Conservation (phyloP, 352 stramenopile genomes). For the Thalassiosira livingstoniorum region DNA sequence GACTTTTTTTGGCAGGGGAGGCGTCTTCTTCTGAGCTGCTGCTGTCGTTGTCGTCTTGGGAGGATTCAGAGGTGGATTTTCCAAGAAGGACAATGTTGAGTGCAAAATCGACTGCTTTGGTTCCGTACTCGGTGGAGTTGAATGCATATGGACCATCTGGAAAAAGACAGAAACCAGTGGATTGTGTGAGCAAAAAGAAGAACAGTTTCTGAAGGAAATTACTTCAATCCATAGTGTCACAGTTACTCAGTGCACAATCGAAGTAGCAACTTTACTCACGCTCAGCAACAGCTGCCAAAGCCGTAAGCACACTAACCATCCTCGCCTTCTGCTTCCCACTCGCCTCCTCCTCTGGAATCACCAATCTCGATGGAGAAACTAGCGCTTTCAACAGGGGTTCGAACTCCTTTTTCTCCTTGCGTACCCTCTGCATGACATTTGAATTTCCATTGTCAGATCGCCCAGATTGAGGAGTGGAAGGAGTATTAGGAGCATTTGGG, state of each 20-base stretch:
- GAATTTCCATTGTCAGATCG: too few species aligned
- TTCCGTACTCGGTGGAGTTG: conserved; percentile 43
- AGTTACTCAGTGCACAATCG: too few species aligned
- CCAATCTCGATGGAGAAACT: conserved; percentile 65
- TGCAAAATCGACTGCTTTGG: conserved; percentile 55
- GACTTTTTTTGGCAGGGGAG: conserved; percentile 28
- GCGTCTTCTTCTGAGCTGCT: conserved; percentile 47
- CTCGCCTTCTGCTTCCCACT: conserved; percentile 51
- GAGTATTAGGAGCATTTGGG: conserved; percentile 22
- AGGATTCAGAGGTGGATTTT: conserved; percentile 38
- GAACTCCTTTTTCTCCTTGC: conserved; percentile 64
- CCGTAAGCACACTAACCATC: conserved; percentile 70
- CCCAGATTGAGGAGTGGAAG: conserved; percentile 31
- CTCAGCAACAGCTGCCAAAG: conserved; percentile 71
- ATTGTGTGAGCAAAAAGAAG: too few species aligned
- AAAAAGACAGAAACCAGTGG: too few species aligned
- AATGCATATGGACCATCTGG: conserved; percentile 71
- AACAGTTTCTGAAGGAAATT: too few species aligned
- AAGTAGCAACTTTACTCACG: too few species aligned
- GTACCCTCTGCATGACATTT: too few species aligned
- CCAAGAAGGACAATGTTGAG: conserved; percentile 65
- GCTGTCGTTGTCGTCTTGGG: conserved; percentile 27
- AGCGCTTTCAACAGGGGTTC: conserved; percentile 67
- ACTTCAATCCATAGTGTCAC: too few species aligned
- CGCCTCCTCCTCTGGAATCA: conserved; percentile 50